Conservation (phyloP, 345 rosid genomes). For the Eucalyptus sp. region DNA sequence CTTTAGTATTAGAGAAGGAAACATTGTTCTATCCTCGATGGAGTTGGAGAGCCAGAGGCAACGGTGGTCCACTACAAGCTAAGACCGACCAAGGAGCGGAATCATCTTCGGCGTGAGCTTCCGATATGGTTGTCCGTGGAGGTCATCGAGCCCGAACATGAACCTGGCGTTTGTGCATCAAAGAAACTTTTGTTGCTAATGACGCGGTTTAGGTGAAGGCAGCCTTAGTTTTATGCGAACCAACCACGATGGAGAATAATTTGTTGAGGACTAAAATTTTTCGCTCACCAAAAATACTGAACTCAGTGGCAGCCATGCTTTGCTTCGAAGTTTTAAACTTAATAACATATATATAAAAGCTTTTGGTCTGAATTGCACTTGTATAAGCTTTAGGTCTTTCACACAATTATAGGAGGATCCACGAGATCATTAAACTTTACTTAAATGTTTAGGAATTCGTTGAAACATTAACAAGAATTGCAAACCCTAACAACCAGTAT, state of each 20-base stretch:
- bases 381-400: neutral
- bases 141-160: neutral
- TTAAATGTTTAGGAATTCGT: neutral
- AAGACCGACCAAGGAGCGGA: neutral
- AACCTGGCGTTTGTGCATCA: neutral
- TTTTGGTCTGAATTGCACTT: neutral
- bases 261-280: neutral
- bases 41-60: neutral
- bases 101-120: neutral
- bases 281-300: neutral
- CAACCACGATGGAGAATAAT: neutral
- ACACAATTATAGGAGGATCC: neutral
- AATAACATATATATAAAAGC: neutral
- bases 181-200: neutral
- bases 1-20: neutral
- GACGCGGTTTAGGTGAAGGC: neutral
- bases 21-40: neutral
- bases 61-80: neutral
- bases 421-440: neutral
- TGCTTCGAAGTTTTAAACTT: neutral
- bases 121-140: neutral
- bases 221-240: neutral
- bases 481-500: neutral
- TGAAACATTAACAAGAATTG: neutral
- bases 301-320: neutral